Base-by-base conservation (phyloP, 352 stramenopile species). In the Globisporangium carolinianum region DNA sequence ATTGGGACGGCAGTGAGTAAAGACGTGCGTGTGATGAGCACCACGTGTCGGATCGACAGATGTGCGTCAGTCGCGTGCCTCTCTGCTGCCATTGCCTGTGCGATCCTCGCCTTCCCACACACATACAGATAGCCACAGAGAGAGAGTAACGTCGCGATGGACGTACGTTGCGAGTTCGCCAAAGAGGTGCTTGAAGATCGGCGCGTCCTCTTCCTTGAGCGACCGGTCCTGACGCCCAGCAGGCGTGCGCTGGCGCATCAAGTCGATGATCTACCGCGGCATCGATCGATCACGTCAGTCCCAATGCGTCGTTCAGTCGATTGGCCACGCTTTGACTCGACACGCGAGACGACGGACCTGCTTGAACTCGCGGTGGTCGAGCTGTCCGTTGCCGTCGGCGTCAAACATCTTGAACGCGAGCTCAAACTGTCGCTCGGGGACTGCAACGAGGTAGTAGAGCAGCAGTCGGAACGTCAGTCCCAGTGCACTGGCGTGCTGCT, bases 381-480 rank as follows among this genome's bases (percentile, higher is more conserved):
- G 65, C 17, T 72, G 68, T 5, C 85, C 87, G 42, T 94, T 94
- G 48, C 83, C 80, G 52, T 95, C 81, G 1, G 74, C 59, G 65
- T 96, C 87, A 58, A 96, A 93, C 83, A 94, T 93, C 66, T 92
- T 91, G 64, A 96, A 95, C n/a, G 83, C 83, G 47, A 94, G 69
- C 53, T 94, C 82, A 48, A 95, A 91, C 51, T 96, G 85, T 6
- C 77, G 83, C 63, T 90, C 78, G 0, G 83, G 83, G 70, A 95
- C 83, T 93, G 8, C 4, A 15, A 55, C n/a, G 54, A 2, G 57
- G 24, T 43, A 43, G 39, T 43, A 43, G 11, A 41, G 4, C 10
- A 42, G 6, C 35, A 12, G n/a, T 32, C 24, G 24, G 24, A 32
- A 32, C 53, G 15, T 42, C 41, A 35, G 14, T 39, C 3, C 50